A percentile compares a stretch with the other conserved stretches of the same genome.
Evolutionary conservation across 1,284 basidiomycete genomes (phyloP).

Genomic region (Ceratobasidium theobromae): DNA sequence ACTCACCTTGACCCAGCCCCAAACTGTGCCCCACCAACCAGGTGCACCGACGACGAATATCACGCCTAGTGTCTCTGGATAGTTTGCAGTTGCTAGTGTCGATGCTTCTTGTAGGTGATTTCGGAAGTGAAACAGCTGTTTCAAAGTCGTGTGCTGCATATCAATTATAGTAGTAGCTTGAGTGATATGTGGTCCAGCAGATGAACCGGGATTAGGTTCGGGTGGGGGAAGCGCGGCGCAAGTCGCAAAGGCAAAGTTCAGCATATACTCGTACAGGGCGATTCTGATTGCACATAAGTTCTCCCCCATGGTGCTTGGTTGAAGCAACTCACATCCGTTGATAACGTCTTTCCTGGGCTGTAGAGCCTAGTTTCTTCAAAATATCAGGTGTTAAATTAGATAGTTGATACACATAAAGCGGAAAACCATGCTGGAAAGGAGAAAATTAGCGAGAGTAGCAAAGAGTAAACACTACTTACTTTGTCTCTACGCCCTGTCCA

Average conservation of each 20-base stretch:
- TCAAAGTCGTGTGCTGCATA: conserved; percentile 59
- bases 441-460: background rate
- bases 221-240: conserved; percentile 64
- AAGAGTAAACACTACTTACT: conserved; percentile 45
- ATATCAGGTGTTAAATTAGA: conserved; percentile 51
- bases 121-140: conserved; percentile 66
- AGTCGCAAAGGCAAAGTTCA: conserved; percentile 61
- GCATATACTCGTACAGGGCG: conserved; percentile 66
- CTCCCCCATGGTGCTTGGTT: conserved; percentile 26
- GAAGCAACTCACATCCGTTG: conserved; percentile 65
- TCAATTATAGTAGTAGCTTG: conserved; percentile 64
- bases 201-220: conserved; percentile 52
- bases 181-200: conserved; percentile 37
- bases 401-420: conserved; percentile 71
- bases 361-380: conserved; percentile 60
- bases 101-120: conserved; percentile 72
- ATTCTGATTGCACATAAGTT: conserved; percentile 44
- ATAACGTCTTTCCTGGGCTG: conserved; percentile 57
- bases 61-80: conserved; percentile 57
- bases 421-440: conserved; percentile 58
- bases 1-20: conserved; percentile 75
- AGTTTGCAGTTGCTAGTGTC: conserved; percentile 70
- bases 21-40: conserved; percentile 72
- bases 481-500: conserved; percentile 78
- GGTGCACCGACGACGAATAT: conserved; percentile 70